Base-by-base conservation (phyloP, 192 early-diverging fungal genomes). In the Coemansia sp. region DNA sequence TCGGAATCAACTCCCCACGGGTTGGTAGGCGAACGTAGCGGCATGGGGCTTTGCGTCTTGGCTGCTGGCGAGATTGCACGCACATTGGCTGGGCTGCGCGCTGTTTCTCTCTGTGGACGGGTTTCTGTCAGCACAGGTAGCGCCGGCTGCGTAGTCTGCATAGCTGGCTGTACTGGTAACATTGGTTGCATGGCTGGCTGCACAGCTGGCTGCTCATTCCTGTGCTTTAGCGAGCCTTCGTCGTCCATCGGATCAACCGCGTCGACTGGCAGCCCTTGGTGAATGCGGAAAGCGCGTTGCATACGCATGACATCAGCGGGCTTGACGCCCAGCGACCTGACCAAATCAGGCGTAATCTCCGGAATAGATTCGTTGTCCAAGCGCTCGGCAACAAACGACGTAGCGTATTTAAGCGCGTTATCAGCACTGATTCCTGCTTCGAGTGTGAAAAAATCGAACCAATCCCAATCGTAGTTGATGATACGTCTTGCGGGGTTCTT, bases 371-470 rank as follows among this genome's bases (percentile, higher is more conserved):
- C 80, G 32, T 90, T 86, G 68, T 99, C 97, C 78, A 99, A 79
- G 39, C 91, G 90, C 64, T 99, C 94, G 1, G 85, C 88, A 14
- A 93, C 88, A 87, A 99, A 97, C 51, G 90, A 87, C 36, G 87
- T 87, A 1, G 94, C 91, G 79, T 96, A 97, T 18, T 85, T 87
- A 1, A 88, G 76, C 32, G 97, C 90, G 71, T 94, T 90, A 35
- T 90, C 86, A 20, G 92, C 87, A 2, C 90, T 84, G 43, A 92
- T 70, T 14, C 89, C 91, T 22, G 90, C 87, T 72, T 88, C 88
- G 62, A 96, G 85, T 37, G 98, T 90, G 76, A 93, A 97, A 43
- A 80, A 86, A 51, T 97, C 94, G 65, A 91, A 91, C 97, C 97
- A 99, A 65, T 99, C 92, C 76, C 93, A 98, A 39, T 91, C 91